Evolutionary conservation across 495 filamentous ascomycete genomes (phyloP).

Genomic region (Podospora appendiculata): DNA sequence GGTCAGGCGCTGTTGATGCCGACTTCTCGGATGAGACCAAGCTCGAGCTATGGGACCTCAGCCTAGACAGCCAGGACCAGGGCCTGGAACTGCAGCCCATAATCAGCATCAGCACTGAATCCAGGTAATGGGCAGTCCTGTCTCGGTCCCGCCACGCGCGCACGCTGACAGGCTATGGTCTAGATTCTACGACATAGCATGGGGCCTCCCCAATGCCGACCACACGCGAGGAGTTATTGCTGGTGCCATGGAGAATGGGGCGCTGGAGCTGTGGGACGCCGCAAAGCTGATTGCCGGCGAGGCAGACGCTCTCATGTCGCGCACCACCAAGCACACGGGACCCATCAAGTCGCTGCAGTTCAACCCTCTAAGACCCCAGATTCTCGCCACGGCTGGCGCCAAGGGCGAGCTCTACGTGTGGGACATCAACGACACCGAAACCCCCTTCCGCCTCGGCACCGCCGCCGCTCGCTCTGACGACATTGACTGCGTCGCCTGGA

Average conservation of each 20-base stretch:
- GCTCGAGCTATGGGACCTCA: slow-evolving; percentile 93
- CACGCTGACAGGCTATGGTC: slow-evolving; percentile 9
- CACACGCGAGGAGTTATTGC: slow-evolving; percentile 81
- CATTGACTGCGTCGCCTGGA: slow-evolving; percentile 94
- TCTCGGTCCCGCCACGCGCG: background rate
- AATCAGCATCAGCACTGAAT: slow-evolving; percentile 77
- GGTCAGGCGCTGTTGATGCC: slow-evolving; percentile 88
- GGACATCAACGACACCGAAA: slow-evolving; percentile 81
- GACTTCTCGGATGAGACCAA: slow-evolving; percentile 97
- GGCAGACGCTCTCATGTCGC: slow-evolving; percentile 72
- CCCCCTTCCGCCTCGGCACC: slow-evolving; percentile 81
- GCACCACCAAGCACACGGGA: slow-evolving; percentile 86
- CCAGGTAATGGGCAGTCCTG: slow-evolving; percentile 52
- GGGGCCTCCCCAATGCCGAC: slow-evolving; percentile 72
- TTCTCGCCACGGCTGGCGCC: slow-evolving; percentile 85
- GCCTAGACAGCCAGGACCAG: slow-evolving; percentile 62
- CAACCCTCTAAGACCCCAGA: slow-evolving; percentile 87
- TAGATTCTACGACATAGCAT: slow-evolving; percentile 98
- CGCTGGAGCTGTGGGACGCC: slow-evolving; percentile 93
- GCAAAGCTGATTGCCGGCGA: slow-evolving; percentile 66
- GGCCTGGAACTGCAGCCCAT: slow-evolving; percentile 78
- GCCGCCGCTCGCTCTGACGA: slow-evolving; percentile 80
- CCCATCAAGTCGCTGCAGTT: slow-evolving; percentile 95
- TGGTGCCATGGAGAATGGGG: slow-evolving; percentile 90
- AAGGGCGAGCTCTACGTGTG: slow-evolving; percentile 97